These are phyloP conservation scores for Bisporella sp. DNA, from an alignment of 2,329 filamentous ascomycete genomes.

Conservation along the genomic window DNA sequence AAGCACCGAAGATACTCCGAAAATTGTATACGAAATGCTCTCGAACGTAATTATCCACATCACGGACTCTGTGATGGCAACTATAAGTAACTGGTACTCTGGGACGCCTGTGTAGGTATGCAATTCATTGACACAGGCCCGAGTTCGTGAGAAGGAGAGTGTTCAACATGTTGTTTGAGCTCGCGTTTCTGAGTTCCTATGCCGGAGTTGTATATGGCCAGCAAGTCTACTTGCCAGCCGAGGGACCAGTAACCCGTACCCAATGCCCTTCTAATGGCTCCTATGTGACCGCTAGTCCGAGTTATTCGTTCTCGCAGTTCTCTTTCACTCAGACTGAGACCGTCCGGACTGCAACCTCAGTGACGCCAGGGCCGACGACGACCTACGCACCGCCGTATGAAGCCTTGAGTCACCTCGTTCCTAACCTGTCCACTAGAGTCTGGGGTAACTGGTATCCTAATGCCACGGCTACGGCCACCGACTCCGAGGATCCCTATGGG, in stretches of 20 bases:
- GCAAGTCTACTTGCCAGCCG: background rate
- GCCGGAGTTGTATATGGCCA: background rate
- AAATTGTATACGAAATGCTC: no score
- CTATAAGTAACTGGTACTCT: no score
- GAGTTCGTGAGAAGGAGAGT: no score
- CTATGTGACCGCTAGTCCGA: background rate
- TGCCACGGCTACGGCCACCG: conserved; percentile 27
- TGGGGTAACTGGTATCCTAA: conserved; percentile 35
- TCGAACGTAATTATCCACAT: no score
- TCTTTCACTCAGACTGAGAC: conserved; percentile 33
- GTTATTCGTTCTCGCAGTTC: conserved; percentile 12
- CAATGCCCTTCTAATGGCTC: background rate
- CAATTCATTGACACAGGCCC: no score
- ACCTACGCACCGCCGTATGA: conserved; percentile 31
- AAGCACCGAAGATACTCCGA: no score
- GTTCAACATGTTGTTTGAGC: no score
- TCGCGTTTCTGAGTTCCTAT: no score
- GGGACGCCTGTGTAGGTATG: no score
- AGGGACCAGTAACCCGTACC: background rate
- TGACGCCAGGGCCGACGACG: conserved; percentile 24
- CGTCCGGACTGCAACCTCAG: conserved; percentile 30
- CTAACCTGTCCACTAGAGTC: conserved; percentile 30
- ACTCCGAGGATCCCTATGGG: conserved; percentile 30
- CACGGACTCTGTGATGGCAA: no score
- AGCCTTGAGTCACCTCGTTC: conserved; percentile 29